Conservation (phyloP, 2,329 filamentous ascomycete genomes). For the Diaporthe helianthi region DNA sequence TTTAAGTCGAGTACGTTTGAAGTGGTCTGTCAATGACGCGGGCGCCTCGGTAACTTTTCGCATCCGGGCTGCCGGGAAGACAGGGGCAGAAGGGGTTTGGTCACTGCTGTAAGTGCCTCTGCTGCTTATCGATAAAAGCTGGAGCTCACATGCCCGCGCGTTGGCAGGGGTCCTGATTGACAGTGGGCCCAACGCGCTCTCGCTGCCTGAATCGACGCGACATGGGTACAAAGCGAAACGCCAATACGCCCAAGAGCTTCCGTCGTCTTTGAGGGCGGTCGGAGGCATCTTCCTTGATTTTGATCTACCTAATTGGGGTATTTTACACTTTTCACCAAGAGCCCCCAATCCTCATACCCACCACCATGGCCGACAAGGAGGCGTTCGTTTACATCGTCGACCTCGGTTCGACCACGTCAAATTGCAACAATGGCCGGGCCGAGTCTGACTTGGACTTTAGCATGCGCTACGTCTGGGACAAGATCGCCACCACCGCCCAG, state of each 20-base stretch:
- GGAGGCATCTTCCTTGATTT: background rate
- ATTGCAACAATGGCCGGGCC: conserved; percentile 71
- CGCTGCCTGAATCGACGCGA: conserved; percentile 32
- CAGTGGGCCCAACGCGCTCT: conserved; percentile 28
- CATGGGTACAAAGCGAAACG: background rate
- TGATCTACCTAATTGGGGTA: background rate
- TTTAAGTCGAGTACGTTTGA: background rate
- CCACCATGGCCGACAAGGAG: conserved; percentile 87
- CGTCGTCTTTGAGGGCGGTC: background rate
- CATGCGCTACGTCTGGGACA: conserved; percentile 95
- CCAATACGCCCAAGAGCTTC: background rate
- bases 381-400: conserved; percentile 92
- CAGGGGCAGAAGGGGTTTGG: conserved; percentile 6
- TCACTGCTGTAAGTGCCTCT: too few relatives aligned
- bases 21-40: conserved; percentile 18
- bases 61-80: too few relatives aligned
- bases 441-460: conserved; percentile 88
- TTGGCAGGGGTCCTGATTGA: conserved; percentile 19
- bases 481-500: conserved; percentile 76
- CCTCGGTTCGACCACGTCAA: conserved; percentile 83
- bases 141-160: conserved; percentile 33
- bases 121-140: conserved; percentile 31
- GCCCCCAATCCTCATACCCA: background rate
- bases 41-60: background rate
- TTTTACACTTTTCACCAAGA: conserved; percentile 6